Base-by-base conservation (phyloP, 192 early-diverging fungal genomes). In the Funneliformis mosseae region DNA sequence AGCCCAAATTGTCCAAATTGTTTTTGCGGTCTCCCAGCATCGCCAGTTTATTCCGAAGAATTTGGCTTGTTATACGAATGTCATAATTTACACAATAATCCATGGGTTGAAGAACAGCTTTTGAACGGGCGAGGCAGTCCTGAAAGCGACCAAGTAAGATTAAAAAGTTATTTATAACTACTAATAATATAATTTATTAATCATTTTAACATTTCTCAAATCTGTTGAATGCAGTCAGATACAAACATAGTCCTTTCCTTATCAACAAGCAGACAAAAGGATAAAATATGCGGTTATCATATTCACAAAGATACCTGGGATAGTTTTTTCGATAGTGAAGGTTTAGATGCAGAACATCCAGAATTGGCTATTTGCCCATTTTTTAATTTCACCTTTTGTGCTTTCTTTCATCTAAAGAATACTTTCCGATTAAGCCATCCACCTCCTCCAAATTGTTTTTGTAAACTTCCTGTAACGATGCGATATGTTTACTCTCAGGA, bases 321-420 rank as follows among this genome's bases (percentile, higher is more conserved):
- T 46, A 60, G 23, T 68, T 61, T 82, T 27, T 43, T 74, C 8
- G 27, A 66, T 11, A 11, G n/a, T 11, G 11, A 70, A 38, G 2
- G 12, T 38, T 28, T 81, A 8, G 41, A 78, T 59, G 41, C 33
- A 11, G 4, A 46, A 8, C 69, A 81, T 78, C 12, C 33, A 1
- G 84, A 84, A 66, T 38, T 84, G 2, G 46, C 5, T 27, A 63
- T 75, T 55, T 84, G 84, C 43, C 78, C 84, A 9, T 80, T 61
- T 39, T 84, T 84, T 72, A 84, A 84, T 43, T 82, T 77, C 39
- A 84, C 84, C 0, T 84, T 80, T 68, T 84, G 84, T 67, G 79
- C 78, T 23, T 43, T 70, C 28, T 80, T 82, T 48, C 4, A 68
- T 12, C 4, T n/a, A 23, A 23, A 12, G 16, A 84, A 84, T 67